phyloP scores from a whole-genome alignment of 495 filamentous ascomycete species.

The Penicillium bialowiezense region DNA sequence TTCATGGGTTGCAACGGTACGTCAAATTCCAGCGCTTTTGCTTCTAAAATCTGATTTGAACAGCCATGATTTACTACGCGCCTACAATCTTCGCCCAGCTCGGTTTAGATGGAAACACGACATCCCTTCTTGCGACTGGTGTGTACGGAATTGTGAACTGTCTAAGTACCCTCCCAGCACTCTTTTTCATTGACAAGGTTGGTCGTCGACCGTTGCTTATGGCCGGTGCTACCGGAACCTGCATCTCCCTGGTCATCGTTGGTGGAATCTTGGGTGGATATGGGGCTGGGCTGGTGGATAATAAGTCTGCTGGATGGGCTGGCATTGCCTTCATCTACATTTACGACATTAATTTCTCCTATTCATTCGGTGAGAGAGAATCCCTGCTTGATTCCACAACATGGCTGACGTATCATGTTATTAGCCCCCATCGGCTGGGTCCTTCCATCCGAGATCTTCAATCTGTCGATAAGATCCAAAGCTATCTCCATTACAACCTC shows the following conservation, averaged over 20 bases:
- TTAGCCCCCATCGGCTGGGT: conserved; percentile 43
- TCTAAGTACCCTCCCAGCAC: conserved; percentile 68
- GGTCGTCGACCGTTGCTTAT: conserved; percentile 59
- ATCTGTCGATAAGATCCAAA: conserved; percentile 37
- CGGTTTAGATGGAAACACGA: conserved; percentile 60
- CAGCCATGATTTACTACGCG: conserved; percentile 72
- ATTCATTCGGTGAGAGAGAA: conserved; percentile 40
- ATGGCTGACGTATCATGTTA: conserved; percentile 2
- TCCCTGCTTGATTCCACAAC: not conserved
- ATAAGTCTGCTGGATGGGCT: conserved; percentile 70
- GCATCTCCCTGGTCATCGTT: conserved; percentile 72
- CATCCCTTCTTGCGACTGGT: conserved; percentile 71
- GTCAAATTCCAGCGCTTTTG: not conserved
- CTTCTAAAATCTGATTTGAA: conserved; percentile 33
- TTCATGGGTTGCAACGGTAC: conserved; percentile 60
- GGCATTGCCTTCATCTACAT: conserved; percentile 80
- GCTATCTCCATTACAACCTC: conserved; percentile 38
- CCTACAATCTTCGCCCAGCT: conserved; percentile 71
- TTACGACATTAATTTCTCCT: conserved; percentile 79
- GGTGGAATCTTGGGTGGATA: conserved; percentile 68
- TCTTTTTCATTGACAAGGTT: conserved; percentile 72
- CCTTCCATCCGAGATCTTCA: conserved; percentile 42
- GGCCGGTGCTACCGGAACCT: conserved; percentile 46
- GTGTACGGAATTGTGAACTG: conserved; percentile 81
- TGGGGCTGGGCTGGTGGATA: conserved; percentile 52